Percentiles rank a stretch among this genome's conserved stretches.
phyloP scores from a whole-genome alignment of 2,329 filamentous ascomycete species.

The Pseudogymnoascus sp. region DNA sequence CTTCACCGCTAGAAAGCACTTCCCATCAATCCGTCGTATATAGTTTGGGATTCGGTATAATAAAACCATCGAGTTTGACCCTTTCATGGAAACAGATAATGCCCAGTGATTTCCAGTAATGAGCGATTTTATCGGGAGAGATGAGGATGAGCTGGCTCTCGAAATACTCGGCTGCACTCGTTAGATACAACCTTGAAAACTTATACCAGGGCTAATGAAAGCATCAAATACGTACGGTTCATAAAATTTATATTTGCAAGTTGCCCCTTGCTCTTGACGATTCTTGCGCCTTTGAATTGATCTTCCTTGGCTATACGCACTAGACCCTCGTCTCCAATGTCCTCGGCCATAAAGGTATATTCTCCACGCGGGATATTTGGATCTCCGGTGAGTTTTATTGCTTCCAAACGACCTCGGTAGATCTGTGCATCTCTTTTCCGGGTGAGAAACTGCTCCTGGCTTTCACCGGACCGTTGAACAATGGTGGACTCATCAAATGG shows the following conservation, averaged over 20 bases:
- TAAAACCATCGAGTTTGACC: constrained; percentile 49
- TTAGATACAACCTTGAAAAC: background rate
- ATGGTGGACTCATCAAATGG: constrained; percentile 34
- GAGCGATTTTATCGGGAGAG: constrained; percentile 67
- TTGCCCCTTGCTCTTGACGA: constrained; percentile 69
- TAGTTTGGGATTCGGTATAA: constrained; percentile 8
- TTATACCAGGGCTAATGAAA: background rate
- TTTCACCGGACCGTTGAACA: constrained; percentile 35
- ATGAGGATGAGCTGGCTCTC: constrained; percentile 70
- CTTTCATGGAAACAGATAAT: constrained; percentile 55
- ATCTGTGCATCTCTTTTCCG: constrained; percentile 41
- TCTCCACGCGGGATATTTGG: constrained; percentile 83
- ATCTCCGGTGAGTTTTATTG: constrained; percentile 87
- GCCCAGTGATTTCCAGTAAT: constrained; percentile 65
- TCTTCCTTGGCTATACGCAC: constrained; percentile 56
- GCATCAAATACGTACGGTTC: constrained; percentile 49
- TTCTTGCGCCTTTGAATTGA: constrained; percentile 63
- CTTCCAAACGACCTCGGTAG: constrained; percentile 64
- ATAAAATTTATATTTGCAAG: constrained; percentile 66
- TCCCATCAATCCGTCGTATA: background rate
- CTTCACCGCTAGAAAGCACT: background rate
- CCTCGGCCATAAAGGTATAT: constrained; percentile 70
- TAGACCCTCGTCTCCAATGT: constrained; percentile 61
- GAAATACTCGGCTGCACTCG: constrained; percentile 59
- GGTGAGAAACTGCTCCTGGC: constrained; percentile 37